Evolutionary conservation across 1,139 yeast genomes (phyloP).

Genomic region (Kodamaea fungicola): DNA sequence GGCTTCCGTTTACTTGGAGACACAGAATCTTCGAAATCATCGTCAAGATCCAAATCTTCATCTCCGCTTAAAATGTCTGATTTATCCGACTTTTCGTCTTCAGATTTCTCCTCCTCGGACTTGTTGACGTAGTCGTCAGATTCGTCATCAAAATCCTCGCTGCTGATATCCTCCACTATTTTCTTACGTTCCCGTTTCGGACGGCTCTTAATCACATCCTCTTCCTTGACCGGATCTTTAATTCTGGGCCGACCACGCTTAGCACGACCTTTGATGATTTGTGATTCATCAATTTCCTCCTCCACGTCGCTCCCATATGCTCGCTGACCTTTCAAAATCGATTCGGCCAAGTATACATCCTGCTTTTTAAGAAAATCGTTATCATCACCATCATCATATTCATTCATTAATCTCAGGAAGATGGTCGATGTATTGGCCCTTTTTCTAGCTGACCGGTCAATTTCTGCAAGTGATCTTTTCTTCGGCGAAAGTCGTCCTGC

Average conservation of each 20-base stretch:
- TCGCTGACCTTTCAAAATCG: constrained; percentile 21
- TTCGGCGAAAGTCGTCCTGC: constrained; percentile 46
- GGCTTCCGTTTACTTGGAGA: constrained; percentile 2
- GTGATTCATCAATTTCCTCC: constrained; percentile 24
- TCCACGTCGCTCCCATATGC: constrained; percentile 32
- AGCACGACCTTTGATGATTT: not conserved
- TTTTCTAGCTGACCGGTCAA: constrained; percentile 50
- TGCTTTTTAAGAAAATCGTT: constrained; percentile 25
- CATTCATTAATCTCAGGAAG: constrained; percentile 33
- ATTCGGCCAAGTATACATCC: constrained; percentile 48
- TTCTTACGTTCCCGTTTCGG: not conserved
- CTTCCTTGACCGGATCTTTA: constrained; percentile 1
- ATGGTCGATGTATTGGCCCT: constrained; percentile 34
- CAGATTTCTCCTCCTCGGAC: constrained; percentile 1
- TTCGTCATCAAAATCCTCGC: constrained; percentile 15
- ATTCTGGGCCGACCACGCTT: not conserved
- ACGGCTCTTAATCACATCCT: constrained; percentile 1
- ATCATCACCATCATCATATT: constrained; percentile 29
- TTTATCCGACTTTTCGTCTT: constrained; percentile 1
- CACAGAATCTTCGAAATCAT: not conserved
- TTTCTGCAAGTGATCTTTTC: constrained; percentile 35
- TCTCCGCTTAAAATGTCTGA: constrained; percentile 1
- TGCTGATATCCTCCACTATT: constrained; percentile 2
- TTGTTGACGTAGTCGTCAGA: constrained; percentile 10
- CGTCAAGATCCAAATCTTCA: constrained; percentile 4